Percentiles rank a stretch among this genome's conserved stretches.
These are phyloP conservation scores for Plasmodium sp. DNA, from an alignment of 169 alveolate species.

Conservation along the genomic window DNA sequence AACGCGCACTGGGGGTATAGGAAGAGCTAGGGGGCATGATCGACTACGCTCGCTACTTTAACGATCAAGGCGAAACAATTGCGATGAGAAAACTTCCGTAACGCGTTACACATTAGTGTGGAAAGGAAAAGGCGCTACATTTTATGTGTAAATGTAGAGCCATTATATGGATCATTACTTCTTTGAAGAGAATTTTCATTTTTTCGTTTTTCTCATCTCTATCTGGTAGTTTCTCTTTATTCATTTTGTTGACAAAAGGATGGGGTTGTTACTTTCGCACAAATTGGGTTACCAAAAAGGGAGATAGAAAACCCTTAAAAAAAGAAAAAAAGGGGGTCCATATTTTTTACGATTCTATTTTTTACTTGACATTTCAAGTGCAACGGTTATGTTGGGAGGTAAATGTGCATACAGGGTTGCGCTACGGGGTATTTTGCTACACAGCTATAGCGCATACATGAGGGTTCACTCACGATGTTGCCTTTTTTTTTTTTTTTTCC, in stretches of 20 bases:
- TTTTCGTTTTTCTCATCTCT: constrained; percentile 13
- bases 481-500: not conserved
- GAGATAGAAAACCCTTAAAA: not conserved
- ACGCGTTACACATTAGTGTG: not conserved
- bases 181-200: constrained; percentile 7
- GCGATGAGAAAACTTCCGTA: not conserved
- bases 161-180: constrained; percentile 12
- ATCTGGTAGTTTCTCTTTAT: not conserved
- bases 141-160: not conserved
- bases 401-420: not conserved
- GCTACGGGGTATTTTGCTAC: not conserved
- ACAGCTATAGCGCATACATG: not conserved
- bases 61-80: not conserved
- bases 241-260: constrained; percentile 27
- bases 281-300: not conserved
- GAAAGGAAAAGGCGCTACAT: not conserved
- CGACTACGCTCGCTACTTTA: not conserved
- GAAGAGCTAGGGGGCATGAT: not conserved
- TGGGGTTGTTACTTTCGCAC: not conserved
- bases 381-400: not conserved
- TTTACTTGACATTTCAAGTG: not conserved
- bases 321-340: not conserved
- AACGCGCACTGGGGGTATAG: not conserved
- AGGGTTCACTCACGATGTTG: not conserved
- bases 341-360: not conserved